Evolutionary conservation across 768 basidiomycete species (phyloP).

Genomic region (Rhizopogon salebrosus): DNA sequence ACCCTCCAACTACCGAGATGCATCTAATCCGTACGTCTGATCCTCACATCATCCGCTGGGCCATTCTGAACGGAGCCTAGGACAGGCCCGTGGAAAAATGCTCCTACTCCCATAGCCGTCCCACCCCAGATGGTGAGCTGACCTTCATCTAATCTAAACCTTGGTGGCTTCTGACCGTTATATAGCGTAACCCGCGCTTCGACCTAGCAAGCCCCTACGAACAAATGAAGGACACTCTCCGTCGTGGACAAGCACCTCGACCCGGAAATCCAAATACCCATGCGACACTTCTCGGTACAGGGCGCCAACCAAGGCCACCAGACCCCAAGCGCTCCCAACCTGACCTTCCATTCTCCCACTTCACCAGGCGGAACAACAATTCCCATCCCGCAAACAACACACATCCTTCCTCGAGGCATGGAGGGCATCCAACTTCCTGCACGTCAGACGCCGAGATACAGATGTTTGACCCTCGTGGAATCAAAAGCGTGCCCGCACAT

Average conservation of each 20-base stretch:
- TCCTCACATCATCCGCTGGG: neutral
- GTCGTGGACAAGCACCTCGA: neutral
- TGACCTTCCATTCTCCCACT: constrained; percentile 2
- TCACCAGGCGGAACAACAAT: neutral
- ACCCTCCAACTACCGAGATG: constrained; percentile 25
- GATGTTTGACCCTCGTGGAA: constrained; percentile 4
- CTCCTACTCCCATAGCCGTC: constrained; percentile 17
- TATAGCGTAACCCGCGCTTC: neutral
- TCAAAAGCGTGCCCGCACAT: neutral
- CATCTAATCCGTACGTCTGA: constrained; percentile 17
- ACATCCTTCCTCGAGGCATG: neutral
- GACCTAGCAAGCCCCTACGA: neutral
- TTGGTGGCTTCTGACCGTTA: neutral
- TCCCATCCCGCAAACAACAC: neutral
- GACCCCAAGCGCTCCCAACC: constrained; percentile 21
- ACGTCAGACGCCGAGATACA: constrained; percentile 20
- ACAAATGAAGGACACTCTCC: neutral
- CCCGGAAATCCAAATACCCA: constrained; percentile 20
- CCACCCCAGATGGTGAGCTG: constrained; percentile 12
- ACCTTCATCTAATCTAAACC: constrained; percentile 3
- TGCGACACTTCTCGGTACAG: constrained; percentile 16
- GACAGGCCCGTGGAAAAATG: constrained; percentile 12
- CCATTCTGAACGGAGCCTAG: constrained; percentile 5
- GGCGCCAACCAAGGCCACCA: neutral
- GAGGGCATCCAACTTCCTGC: neutral